A percentile compares a stretch with the other conserved stretches of the same genome.
phyloP scores from a whole-genome alignment of 2,329 filamentous ascomycete genomes.

The Aspergillus chevalieri region DNA sequence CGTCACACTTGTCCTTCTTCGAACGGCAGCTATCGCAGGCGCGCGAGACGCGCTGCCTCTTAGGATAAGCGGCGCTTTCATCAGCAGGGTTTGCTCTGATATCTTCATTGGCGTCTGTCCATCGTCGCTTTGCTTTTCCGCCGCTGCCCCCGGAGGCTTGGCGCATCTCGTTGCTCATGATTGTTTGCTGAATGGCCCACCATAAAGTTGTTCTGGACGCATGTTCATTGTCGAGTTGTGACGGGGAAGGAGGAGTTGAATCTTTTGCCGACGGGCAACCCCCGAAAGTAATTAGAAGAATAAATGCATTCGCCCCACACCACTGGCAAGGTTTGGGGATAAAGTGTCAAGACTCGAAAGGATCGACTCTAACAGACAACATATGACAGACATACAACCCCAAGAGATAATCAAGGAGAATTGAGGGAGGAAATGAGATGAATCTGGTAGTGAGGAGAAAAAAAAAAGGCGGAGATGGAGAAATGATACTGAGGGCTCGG shows the following conservation, averaged over 20 bases:
- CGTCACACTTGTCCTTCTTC: slow-evolving; percentile 68
- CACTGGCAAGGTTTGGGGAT: neutral
- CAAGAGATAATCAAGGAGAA: neutral
- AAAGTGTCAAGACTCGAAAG: neutral
- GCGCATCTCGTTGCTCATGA: slow-evolving; percentile 28
- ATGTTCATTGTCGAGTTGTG: slow-evolving; percentile 22
- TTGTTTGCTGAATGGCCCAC: slow-evolving; percentile 21
- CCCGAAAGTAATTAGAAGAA: neutral
- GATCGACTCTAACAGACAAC: neutral
- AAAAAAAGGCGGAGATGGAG: neutral
- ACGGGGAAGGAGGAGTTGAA: slow-evolving; percentile 18
- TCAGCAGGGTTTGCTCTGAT: slow-evolving; percentile 19
- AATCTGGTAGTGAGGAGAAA: neutral
- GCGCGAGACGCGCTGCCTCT: slow-evolving; percentile 60
- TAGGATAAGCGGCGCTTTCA: slow-evolving; percentile 34
- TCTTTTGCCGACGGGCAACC: slow-evolving; percentile 22
- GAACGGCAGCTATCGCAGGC: slow-evolving; percentile 64
- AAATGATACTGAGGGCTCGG: neutral
- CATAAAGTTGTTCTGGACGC: slow-evolving; percentile 15
- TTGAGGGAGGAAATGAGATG: neutral
- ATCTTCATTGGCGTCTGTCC: slow-evolving; percentile 25
- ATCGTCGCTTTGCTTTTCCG: slow-evolving; percentile 26
- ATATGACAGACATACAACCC: neutral
- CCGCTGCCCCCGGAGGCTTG: slow-evolving; percentile 23
- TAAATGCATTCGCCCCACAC: slow-evolving; percentile 1